Percentiles rank a stretch among this genome's conserved stretches.
phyloP scores from a whole-genome alignment of 345 rosid genomes.

The Clarkia xantiana region DNA sequence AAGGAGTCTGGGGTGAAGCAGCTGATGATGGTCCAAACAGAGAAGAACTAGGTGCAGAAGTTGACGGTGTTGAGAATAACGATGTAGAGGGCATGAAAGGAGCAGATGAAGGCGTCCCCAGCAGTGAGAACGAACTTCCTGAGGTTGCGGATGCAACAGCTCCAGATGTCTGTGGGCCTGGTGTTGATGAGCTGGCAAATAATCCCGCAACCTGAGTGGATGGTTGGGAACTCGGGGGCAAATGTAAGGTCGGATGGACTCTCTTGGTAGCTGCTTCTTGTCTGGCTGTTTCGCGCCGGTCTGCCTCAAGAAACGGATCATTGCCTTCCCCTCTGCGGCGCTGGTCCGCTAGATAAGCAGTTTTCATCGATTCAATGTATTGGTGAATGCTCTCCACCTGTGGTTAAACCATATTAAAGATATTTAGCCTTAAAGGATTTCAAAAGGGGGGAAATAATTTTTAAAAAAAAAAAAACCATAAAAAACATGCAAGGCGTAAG shows the following conservation, averaged over 20 bases:
- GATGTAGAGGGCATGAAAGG: constrained; percentile 33
- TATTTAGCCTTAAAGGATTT: not conserved
- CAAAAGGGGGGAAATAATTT: too few species aligned
- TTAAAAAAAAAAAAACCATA: too few species aligned
- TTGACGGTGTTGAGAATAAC: constrained; percentile 53
- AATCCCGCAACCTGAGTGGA: constrained; percentile 63
- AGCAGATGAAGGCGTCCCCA: constrained; percentile 48
- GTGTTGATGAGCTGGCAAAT: constrained; percentile 36
- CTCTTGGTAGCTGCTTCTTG: constrained; percentile 95
- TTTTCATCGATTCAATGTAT: constrained; percentile 76
- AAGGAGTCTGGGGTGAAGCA: constrained; percentile 26
- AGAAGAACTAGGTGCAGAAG: constrained; percentile 48
- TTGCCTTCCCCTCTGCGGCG: constrained; percentile 62
- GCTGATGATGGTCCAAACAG: constrained; percentile 37
- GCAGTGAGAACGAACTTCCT: constrained; percentile 57
- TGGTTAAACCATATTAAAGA: constrained; percentile 3
- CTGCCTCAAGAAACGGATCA: constrained; percentile 95
- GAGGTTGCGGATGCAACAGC: constrained; percentile 38
- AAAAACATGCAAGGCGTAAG: too few species aligned
- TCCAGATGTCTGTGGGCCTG: constrained; percentile 36
- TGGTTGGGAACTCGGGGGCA: constrained; percentile 59
- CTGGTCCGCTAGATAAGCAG: constrained; percentile 81
- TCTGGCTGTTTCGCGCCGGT: constrained; percentile 88
- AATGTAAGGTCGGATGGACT: constrained; percentile 86
- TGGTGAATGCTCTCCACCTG: constrained; percentile 92